Evolutionary conservation across 1,284 basidiomycete genomes (phyloP), one percentile per base, ranked within the genome.

Genomic region (Malassezia caprae): DNA sequence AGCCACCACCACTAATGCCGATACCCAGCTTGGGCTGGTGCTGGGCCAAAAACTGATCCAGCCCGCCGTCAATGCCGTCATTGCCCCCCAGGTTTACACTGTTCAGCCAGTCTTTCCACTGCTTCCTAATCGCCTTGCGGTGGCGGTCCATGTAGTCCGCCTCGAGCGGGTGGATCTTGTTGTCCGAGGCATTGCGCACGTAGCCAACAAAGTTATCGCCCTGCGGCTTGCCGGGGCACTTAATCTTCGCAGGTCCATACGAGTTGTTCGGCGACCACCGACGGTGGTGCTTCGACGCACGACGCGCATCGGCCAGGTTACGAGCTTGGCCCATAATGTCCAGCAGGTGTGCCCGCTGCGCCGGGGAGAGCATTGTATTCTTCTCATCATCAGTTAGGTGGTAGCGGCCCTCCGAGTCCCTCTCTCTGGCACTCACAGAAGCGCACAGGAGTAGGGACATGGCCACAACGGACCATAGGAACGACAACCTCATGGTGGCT

Each of bases 1-100:
- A 76, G 4, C 78, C 78, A 27, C 78, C 78, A 31, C 78, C 78
- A 10, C 75, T 76, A 13, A 79, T 59, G 1, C 77, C 77, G 39
- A 78, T 67, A 26, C 76, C 77, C 19, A 79, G 63, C 2, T 61
- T 57, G 0, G 78, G 78, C 10, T 64, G 56, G 30, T 48, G 48
- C 6, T 45, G n/a, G 8, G 49, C 47, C 2, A 70, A 65, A 56
- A 62, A 73, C 39, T 69, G 62, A 30, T 50, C 34, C 8, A 63
- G 56, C 26, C 68, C 69, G 12, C 69, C 69, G 2, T 61, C 61
- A 4, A 69, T 39, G 4, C 28, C 48, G 0, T 26, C 47, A 8
- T 43, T 47, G 17, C 52, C 50, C 21, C 53, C 61, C 35, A 68
- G 55, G 28, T 58, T 56, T 23, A 58, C 62, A 11, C 55, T 54